A percentile compares a stretch with the other conserved stretches of the same genome.
Evolutionary conservation across 2,329 filamentous ascomycete genomes (phyloP).

Genomic region (Fusarium sp.): DNA sequence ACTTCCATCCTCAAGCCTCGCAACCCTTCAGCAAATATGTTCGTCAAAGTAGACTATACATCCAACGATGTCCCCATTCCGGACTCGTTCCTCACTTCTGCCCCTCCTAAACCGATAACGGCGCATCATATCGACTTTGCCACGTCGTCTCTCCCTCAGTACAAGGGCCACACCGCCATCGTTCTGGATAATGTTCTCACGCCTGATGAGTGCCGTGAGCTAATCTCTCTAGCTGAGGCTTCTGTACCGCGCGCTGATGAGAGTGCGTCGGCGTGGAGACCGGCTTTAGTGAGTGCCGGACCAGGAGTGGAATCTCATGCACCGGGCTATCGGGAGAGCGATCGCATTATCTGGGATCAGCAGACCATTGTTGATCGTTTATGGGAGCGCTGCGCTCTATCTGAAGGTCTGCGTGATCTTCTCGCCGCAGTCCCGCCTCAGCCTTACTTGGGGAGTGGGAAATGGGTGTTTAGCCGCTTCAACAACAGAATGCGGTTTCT

Average conservation of each 20-base stretch:
- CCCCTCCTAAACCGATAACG: slow-evolving; percentile 57
- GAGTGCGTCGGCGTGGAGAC: slow-evolving; percentile 66
- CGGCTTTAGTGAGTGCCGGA: slow-evolving; percentile 77
- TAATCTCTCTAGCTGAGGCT: slow-evolving; percentile 66
- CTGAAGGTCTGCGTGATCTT: slow-evolving; percentile 58
- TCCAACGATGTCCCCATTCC: slow-evolving; percentile 55
- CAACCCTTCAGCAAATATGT: slow-evolving; percentile 7
- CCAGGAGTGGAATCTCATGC: slow-evolving; percentile 67
- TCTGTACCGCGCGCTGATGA: slow-evolving; percentile 55
- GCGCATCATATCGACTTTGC: slow-evolving; percentile 66
- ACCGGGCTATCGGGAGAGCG: slow-evolving; percentile 74
- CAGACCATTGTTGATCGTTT: slow-evolving; percentile 72
- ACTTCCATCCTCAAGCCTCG: slow-evolving; percentile 11
- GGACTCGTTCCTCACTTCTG: slow-evolving; percentile 58
- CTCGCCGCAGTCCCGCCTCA: slow-evolving; percentile 54
- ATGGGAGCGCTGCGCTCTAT: slow-evolving; percentile 68
- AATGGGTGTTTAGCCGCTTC: slow-evolving; percentile 64
- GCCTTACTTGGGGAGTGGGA: slow-evolving; percentile 37
- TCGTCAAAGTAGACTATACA: slow-evolving; percentile 45
- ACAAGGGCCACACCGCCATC: slow-evolving; percentile 66
- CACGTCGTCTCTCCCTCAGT: slow-evolving; percentile 62
- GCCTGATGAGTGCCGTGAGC: slow-evolving; percentile 68
- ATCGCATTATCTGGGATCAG: slow-evolving; percentile 82
- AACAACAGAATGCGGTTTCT: slow-evolving; percentile 84
- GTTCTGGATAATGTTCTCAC: slow-evolving; percentile 71